Base-by-base conservation (phyloP, 495 filamentous ascomycete species). In the Neurospora sp. region DNA sequence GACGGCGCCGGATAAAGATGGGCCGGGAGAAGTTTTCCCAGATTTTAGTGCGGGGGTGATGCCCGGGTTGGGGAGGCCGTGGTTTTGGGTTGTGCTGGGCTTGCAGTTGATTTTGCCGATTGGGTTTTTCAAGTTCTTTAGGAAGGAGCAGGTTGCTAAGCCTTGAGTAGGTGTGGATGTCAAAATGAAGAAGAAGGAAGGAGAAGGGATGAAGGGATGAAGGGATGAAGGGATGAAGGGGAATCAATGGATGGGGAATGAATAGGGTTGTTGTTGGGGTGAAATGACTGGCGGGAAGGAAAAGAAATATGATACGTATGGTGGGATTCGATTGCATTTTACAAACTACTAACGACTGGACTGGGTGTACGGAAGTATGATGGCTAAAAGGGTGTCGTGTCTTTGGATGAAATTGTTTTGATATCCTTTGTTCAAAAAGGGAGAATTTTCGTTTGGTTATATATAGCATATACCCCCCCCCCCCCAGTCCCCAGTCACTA, bases 81-180 rank as follows among this genome's bases (percentile, higher is more conserved):
- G 85, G 83, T 93, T 93, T 76, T 93, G 90, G 90, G 79, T 91
- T 72, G 86, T 84, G 7, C 73, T 92, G 7, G 68, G 85, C 4
- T 80, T 87, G 73, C 91, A 93, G 77, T 70, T 89, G 37, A 75
- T 84, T 41, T 87, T 93, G 72, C 90, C 88, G 76, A 78, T 88
- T 48, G 88, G 89, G 14, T 90, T 89, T 76, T 84, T 89, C 17
- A 81, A 86, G 74, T 91, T 90, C 80, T 92, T 91, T 82, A 84
- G 90, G 68, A 90, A 90, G 82, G 90, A 91, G 79, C 90, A 91
- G 78, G 84, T 91, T 72, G 86, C 84, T 40, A 92, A 91, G 83
- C 90, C 90, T 16, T 90, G 31, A 75, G 20, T 2, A 0, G 1
- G 31, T 35, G 31, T 35, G 31, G 31, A 35, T 35, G 4, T 35